Base-by-base conservation (phyloP, 768 basidiomycete genomes). In the Saitozyma podzolica region DNA sequence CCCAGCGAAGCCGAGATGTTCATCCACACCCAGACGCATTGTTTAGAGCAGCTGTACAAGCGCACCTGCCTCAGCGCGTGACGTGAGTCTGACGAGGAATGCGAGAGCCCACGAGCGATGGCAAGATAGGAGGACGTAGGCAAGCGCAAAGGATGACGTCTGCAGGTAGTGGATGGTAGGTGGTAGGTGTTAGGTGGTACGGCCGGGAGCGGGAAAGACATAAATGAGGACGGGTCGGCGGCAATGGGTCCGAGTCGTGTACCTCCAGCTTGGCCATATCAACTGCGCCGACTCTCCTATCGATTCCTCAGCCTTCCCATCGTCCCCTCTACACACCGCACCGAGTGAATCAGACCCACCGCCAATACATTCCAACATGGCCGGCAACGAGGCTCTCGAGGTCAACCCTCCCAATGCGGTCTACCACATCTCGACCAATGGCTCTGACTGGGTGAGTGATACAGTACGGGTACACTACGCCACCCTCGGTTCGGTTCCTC, bases 361-460 rank as follows among this genome's bases (percentile, higher is more conserved):
- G 45, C 45, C 45, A 47, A 47, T 17, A 2, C 2, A 29, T 29
- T 13, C 2, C 45, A 47, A 47, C 13, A 47, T 11, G n/a, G 13
- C 45, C 45, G 45, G 11, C 45, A 47, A 47, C 13, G 45, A 72
- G 58, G 76, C 78, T 43, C 13, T 80, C 54, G 50, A 61, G 43
- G 63, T 50, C 62, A 80, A 80, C 68, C 59, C 70, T 60, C 51
- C 59, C 52, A 61, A 53, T 37, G 54, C 61, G n/a, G 29, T 59
- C n/a, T 54, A 64, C 45, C 52, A 65, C 73, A 83, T 85, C 73
- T 82, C 82, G 56, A 79, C 70, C 11, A 67, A 75, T 63, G 84
- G 82, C 4, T 84, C 84, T 0, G 80, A 85, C 73, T 86, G 83
- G 83, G 54, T 62, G 54, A 62, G 61, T 52, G 29, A 29, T 2